These are phyloP conservation scores for Zhuliangozyma parablackwelliae DNA, from an alignment of 1,139 yeast genomes.

Conservation along the genomic window DNA sequence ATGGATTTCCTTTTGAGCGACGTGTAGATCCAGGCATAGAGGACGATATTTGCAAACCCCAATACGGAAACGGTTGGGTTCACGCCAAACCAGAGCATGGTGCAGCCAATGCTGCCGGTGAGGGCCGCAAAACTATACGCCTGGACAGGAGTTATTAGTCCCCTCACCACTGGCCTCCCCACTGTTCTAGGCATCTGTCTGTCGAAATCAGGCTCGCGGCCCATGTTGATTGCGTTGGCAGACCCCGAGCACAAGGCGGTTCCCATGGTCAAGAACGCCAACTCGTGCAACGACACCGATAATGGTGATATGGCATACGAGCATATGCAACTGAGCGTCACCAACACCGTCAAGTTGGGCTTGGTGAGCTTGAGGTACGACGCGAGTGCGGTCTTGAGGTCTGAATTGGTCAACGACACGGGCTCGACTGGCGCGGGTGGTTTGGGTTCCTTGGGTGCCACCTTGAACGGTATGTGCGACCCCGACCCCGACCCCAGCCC, in stretches of 20 bases:
- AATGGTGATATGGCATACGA: conserved; percentile 90
- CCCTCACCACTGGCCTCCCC: conserved; percentile 86
- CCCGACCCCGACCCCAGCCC: too few species aligned
- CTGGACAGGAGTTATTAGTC: conserved; percentile 66
- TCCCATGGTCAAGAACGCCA: conserved; percentile 73
- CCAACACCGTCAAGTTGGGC: conserved; percentile 83
- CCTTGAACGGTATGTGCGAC: conserved; percentile 51
- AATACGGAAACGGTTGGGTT: conserved; percentile 78
- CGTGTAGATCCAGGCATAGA: conserved; percentile 89
- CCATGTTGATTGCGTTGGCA: conserved; percentile 97
- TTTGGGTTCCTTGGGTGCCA: conserved; percentile 33
- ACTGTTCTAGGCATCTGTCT: conserved; percentile 85
- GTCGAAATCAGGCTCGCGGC: conserved; percentile 89
- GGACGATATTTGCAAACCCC: conserved; percentile 71
- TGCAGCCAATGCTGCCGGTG: conserved; percentile 68
- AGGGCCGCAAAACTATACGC: conserved; percentile 77
- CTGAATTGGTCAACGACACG: conserved; percentile 7
- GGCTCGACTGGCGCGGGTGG: conserved; percentile 8
- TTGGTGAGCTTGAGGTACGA: conserved; percentile 80
- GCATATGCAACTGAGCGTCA: conserved; percentile 87
- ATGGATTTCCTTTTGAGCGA: conserved; percentile 82
- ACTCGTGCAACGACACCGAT: conserved; percentile 64
- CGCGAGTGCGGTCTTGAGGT: conserved; percentile 32
- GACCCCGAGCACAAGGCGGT: conserved; percentile 87
- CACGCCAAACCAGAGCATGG: conserved; percentile 72